Conservation (phyloP, 139 green algal species). For the Picochlorum sp. region DNA sequence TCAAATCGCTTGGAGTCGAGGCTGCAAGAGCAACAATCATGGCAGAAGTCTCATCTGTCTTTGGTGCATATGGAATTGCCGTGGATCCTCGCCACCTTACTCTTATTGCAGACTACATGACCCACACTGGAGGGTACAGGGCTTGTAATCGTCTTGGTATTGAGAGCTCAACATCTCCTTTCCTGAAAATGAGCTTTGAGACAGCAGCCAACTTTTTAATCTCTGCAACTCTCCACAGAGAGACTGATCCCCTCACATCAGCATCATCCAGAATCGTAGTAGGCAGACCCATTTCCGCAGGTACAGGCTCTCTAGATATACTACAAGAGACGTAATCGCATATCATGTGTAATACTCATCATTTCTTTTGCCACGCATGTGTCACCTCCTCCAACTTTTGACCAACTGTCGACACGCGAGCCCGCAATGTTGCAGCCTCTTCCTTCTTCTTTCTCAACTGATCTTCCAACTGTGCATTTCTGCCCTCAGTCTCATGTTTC, state of each 20-base stretch:
- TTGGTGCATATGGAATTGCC: slow-evolving; percentile 93
- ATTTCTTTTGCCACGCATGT: background rate
- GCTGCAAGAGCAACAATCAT: slow-evolving; percentile 83
- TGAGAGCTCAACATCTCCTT: slow-evolving; percentile 69
- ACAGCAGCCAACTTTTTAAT: slow-evolving; percentile 89
- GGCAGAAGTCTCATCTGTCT: slow-evolving; percentile 73
- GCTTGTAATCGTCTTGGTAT: slow-evolving; percentile 91
- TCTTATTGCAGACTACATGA: slow-evolving; percentile 98
- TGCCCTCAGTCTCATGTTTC: slow-evolving; percentile 1
- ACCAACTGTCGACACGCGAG: background rate
- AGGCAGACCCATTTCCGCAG: slow-evolving; percentile 57
- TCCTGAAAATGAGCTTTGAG: slow-evolving; percentile 97
- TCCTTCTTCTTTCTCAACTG: slow-evolving; percentile 4
- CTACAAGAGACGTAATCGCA: slow-evolving; percentile 18
- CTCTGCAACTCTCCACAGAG: slow-evolving; percentile 73
- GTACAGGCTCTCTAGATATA: slow-evolving; percentile 49
- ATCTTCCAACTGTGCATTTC: background rate
- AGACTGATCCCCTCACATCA: slow-evolving; percentile 57
- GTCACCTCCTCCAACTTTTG: background rate
- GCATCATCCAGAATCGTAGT: slow-evolving; percentile 68
- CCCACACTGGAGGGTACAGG: slow-evolving; percentile 73
- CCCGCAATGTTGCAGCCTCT: slow-evolving; percentile 3
- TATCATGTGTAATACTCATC: background rate
- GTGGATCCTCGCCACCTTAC: slow-evolving; percentile 89
- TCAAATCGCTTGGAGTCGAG: slow-evolving; percentile 88